Percentiles rank a stretch among this genome's conserved stretches.
These are phyloP conservation scores for Panicum hallii DNA, from an alignment of 202 grass and related monocot genomes.

Conservation along the genomic window DNA sequence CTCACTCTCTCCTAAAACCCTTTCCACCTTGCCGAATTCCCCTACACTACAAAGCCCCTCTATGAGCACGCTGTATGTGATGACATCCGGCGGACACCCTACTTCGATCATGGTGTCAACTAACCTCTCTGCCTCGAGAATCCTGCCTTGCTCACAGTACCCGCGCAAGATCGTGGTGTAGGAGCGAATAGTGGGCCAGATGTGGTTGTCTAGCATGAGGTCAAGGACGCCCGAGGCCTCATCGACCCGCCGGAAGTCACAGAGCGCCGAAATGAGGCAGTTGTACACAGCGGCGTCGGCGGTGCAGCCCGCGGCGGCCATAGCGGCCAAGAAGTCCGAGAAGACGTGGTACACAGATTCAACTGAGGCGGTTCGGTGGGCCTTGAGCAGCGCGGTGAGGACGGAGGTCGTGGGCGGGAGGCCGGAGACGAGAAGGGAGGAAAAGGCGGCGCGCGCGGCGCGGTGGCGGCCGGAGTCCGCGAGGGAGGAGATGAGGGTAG, in stretches of 20 bases:
- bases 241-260: conserved; percentile 50
- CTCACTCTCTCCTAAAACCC: conserved; percentile 56
- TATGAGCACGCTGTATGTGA: conserved; percentile 70
- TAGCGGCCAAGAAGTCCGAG: neutral
- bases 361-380: neutral
- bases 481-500: conserved; percentile 70
- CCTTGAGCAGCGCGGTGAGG: conserved; percentile 61
- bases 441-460: conserved; percentile 44
- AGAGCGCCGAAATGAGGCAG: conserved; percentile 61
- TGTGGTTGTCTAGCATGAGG: conserved; percentile 49
- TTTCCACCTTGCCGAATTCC: conserved; percentile 64
- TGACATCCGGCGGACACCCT: conserved; percentile 64
- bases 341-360: conserved; percentile 39
- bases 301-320: conserved; percentile 30
- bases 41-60: conserved; percentile 61
- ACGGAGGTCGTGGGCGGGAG: conserved; percentile 45
- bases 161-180: conserved; percentile 66
- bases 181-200: conserved; percentile 50
- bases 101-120: conserved; percentile 47
- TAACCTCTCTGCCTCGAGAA: conserved; percentile 62
- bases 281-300: conserved; percentile 63
- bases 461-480: conserved; percentile 37
- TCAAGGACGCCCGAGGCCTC: conserved; percentile 71
- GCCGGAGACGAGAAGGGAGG: conserved; percentile 55
- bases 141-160: conserved; percentile 61